A percentile compares a stretch with the other conserved stretches of the same genome.
These are phyloP conservation scores for Xerocomellus chrysenteron DNA, from an alignment of 768 basidiomycete species.

Conservation along the genomic window DNA sequence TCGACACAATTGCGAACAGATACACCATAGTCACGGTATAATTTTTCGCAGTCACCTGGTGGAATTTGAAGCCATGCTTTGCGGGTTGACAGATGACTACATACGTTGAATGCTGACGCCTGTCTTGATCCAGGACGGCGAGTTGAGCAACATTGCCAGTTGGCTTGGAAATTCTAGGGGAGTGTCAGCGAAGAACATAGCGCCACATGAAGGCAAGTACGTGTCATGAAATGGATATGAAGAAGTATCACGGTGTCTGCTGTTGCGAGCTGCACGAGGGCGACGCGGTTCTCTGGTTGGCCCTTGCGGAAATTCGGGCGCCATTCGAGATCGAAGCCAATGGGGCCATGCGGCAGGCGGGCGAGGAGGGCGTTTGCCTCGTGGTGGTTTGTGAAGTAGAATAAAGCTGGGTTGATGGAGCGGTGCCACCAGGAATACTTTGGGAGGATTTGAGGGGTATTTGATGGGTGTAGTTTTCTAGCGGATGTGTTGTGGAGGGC, in stretches of 20 bases:
- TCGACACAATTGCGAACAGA: conserved; percentile 59
- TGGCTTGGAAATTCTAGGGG: conserved; percentile 51
- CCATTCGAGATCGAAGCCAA: conserved; percentile 84
- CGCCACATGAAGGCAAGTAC: conserved; percentile 20
- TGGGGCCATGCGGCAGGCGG: conserved; percentile 22
- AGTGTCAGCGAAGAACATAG: conserved; percentile 5
- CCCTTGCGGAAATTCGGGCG: conserved; percentile 59
- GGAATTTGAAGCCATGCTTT: neutral
- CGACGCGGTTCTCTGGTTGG: conserved; percentile 59
- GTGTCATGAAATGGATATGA: conserved; percentile 61
- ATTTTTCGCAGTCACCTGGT: conserved; percentile 66
- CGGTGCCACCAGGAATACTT: conserved; percentile 23
- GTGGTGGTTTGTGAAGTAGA: conserved; percentile 36
- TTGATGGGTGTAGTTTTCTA: neutral
- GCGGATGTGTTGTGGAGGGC: neutral
- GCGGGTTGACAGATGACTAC: conserved; percentile 8
- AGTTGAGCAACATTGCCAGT: conserved; percentile 52
- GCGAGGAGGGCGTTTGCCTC: conserved; percentile 23
- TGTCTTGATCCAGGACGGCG: conserved; percentile 56
- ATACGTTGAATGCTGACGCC: conserved; percentile 75
- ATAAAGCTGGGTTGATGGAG: conserved; percentile 18
- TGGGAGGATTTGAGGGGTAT: conserved; percentile 2
- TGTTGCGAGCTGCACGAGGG: conserved; percentile 72
- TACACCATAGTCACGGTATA: conserved; percentile 47
- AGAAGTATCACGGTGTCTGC: conserved; percentile 55